Percentiles rank a stretch among this genome's conserved stretches.
Evolutionary conservation across 192 early-diverging fungal species (phyloP).

Genomic region (Coemansia reversa): DNA sequence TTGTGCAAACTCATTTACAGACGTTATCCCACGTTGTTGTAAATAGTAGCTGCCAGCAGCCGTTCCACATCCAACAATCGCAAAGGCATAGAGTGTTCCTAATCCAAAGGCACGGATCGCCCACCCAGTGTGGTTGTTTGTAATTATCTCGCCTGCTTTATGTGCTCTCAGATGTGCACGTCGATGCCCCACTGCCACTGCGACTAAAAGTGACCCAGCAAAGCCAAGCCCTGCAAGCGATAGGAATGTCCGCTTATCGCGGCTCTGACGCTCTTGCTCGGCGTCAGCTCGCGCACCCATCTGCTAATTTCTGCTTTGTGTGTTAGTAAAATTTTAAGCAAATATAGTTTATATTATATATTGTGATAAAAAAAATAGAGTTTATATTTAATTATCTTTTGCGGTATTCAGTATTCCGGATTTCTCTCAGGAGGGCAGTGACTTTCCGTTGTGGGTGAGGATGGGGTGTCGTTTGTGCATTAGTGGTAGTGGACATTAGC

Average conservation of each 20-base stretch:
- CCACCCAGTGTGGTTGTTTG: slow-evolving; percentile 25
- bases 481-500: too few relatives aligned
- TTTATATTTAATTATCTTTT: too few relatives aligned
- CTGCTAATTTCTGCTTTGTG: not conserved
- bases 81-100: slow-evolving; percentile 45
- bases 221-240: slow-evolving; percentile 31
- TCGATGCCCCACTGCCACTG: slow-evolving; percentile 40
- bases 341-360: not conserved
- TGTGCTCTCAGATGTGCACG: slow-evolving; percentile 27
- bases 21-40: slow-evolving; percentile 21
- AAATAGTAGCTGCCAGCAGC: slow-evolving; percentile 35
- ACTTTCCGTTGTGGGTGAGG: too few relatives aligned
- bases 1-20: slow-evolving; percentile 13
- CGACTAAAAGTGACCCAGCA: slow-evolving; percentile 27
- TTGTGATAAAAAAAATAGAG: too few relatives aligned
- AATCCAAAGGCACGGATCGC: slow-evolving; percentile 38
- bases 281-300: slow-evolving; percentile 16
- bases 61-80: slow-evolving; percentile 24
- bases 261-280: slow-evolving; percentile 33
- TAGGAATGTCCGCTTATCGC: slow-evolving; percentile 31
- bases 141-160: slow-evolving; percentile 19
- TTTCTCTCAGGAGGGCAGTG: too few relatives aligned
- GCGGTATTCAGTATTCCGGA: too few relatives aligned
- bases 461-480: too few relatives aligned
- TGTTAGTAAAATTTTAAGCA: not conserved